Evolutionary conservation across 2,329 filamentous ascomycete species (phyloP).

Genomic region (Emergomyces orientalis): DNA sequence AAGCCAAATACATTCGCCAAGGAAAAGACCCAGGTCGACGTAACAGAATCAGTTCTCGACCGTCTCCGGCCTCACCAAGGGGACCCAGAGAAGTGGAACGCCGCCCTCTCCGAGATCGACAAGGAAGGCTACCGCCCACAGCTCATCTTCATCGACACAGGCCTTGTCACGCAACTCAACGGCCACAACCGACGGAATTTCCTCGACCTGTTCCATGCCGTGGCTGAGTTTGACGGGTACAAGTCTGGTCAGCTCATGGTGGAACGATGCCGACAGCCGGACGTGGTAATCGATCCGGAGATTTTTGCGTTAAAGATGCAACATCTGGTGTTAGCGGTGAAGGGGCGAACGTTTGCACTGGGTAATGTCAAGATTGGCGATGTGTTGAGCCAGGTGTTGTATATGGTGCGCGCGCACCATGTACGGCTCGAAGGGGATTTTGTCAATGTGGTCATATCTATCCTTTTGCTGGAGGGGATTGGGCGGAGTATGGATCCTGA

Average conservation of each 20-base stretch:
- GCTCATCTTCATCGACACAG: constrained; percentile 94
- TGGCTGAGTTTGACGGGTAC: constrained; percentile 95
- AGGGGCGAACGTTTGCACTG: constrained; percentile 79
- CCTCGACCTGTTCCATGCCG: constrained; percentile 85
- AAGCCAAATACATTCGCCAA: constrained; percentile 27
- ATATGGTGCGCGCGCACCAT: constrained; percentile 86
- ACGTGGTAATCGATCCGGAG: constrained; percentile 78
- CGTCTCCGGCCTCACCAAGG: constrained; percentile 66
- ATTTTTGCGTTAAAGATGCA: constrained; percentile 96
- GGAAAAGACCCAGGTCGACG: constrained; percentile 38
- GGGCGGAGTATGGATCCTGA: constrained; percentile 78
- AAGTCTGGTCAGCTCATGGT: constrained; percentile 94
- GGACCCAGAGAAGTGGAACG: constrained; percentile 60
- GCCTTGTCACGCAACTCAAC: constrained; percentile 89
- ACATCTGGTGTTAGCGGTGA: constrained; percentile 83
- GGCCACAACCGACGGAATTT: constrained; percentile 80
- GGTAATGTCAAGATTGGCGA: constrained; percentile 96
- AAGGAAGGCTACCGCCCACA: constrained; percentile 84
- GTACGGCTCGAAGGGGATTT: constrained; percentile 95
- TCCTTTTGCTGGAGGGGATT: constrained; percentile 87
- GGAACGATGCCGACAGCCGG: constrained; percentile 83
- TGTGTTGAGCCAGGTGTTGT: constrained; percentile 78
- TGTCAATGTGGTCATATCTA: constrained; percentile 94
- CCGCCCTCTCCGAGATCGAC: constrained; percentile 67
- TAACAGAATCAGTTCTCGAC: constrained; percentile 77